These are phyloP conservation scores for Salix suchowensis DNA, from an alignment of 345 rosid genomes.

Conservation along the genomic window DNA sequence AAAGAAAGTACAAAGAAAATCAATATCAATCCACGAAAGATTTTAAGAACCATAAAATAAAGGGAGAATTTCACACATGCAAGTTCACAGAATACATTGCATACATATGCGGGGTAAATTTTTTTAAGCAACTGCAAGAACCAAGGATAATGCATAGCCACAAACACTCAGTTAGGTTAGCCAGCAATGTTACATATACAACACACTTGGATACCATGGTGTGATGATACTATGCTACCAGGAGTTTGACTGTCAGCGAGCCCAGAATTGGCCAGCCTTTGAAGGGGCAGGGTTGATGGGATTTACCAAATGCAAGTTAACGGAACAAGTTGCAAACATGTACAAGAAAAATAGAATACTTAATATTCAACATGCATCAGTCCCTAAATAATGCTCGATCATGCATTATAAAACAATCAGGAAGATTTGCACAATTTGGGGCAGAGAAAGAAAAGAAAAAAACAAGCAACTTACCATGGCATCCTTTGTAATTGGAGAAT, in stretches of 20 bases:
- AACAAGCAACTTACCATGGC: constrained; percentile 42
- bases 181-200: neutral
- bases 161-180: neutral
- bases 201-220: neutral
- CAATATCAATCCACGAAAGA: neutral
- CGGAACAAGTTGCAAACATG: neutral
- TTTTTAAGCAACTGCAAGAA: neutral
- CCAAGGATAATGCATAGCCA: neutral
- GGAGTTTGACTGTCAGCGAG: neutral
- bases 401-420: neutral
- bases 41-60: neutral
- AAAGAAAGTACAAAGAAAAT: neutral
- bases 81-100: neutral
- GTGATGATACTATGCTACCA: neutral
- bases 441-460: neutral
- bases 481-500: constrained; percentile 46
- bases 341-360: neutral
- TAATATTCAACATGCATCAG: neutral
- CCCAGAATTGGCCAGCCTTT: too few relatives aligned
- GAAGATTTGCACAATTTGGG: neutral
- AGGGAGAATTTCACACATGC: neutral
- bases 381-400: neutral
- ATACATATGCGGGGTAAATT: neutral
- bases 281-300: neutral
- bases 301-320: neutral